Evolutionary conservation across 1,139 yeast species (phyloP).

Genomic region (Arxiozyma telluris): DNA sequence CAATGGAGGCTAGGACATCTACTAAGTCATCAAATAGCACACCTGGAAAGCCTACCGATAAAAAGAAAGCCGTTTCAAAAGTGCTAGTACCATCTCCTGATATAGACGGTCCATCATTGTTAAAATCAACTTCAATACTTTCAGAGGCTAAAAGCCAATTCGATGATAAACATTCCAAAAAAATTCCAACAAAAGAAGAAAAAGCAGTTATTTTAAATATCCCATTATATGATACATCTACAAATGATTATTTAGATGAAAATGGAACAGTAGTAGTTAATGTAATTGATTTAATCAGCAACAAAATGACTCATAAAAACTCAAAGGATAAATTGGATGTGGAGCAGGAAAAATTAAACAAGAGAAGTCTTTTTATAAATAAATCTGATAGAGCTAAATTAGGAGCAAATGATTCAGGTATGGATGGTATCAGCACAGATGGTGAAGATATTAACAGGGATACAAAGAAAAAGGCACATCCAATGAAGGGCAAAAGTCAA

Average conservation of each 20-base stretch:
- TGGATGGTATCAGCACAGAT: constrained; percentile 21
- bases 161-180: neutral
- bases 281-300: constrained; percentile 68
- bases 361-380: constrained; percentile 30
- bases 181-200: constrained; percentile 21
- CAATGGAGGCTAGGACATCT: constrained; percentile 8
- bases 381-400: constrained; percentile 13
- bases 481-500: constrained; percentile 49
- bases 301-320: constrained; percentile 46
- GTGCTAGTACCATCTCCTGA: constrained; percentile 24
- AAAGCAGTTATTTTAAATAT: constrained; percentile 36
- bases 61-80: constrained; percentile 18
- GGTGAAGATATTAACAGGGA: constrained; percentile 20
- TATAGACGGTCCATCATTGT: constrained; percentile 23
- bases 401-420: constrained; percentile 29
- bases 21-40: constrained; percentile 8
- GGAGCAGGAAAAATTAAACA: constrained; percentile 31
- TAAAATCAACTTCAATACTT: constrained; percentile 17
- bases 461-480: constrained; percentile 31
- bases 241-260: constrained; percentile 45
- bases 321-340: constrained; percentile 42
- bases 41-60: constrained; percentile 12
- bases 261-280: constrained; percentile 69
- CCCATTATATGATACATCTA: constrained; percentile 38
- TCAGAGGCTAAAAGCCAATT: neutral